Evolutionary conservation across 148 eudicot species (phyloP).

Genomic region (Hydrangea macrophylla): DNA sequence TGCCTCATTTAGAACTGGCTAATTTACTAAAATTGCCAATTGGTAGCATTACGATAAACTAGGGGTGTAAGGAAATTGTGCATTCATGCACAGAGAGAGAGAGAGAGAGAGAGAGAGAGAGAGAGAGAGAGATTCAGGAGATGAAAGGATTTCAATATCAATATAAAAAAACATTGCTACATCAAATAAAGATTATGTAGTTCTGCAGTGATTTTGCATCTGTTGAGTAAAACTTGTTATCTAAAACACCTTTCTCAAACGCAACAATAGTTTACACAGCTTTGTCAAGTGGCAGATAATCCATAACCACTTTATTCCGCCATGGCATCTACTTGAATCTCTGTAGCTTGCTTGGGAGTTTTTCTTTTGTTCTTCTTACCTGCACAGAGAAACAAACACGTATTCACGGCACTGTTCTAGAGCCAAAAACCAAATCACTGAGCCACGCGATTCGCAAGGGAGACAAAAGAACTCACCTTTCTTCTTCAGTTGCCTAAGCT

Average conservation of each 20-base stretch:
- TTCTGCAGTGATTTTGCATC: neutral
- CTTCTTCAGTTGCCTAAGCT: constrained; percentile 49
- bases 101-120: no score
- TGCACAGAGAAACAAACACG: constrained; percentile 15
- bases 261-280: neutral
- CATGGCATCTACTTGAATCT: constrained; percentile 46
- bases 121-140: no score
- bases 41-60: no score
- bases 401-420: neutral
- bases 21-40: no score
- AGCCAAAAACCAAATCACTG: neutral
- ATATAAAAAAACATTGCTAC: neutral
- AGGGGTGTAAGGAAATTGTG: no score
- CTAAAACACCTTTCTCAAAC: neutral
- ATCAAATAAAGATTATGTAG: neutral
- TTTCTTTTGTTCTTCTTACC: constrained; percentile 37
- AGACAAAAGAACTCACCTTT: constrained; percentile 40
- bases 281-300: constrained; percentile 2
- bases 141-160: neutral
- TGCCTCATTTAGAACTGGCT: no score
- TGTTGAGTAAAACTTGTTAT: neutral
- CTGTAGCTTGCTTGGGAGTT: constrained; percentile 23
- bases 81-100: no score
- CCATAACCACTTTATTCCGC: constrained; percentile 31
- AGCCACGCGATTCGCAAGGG: neutral